Evolutionary conservation across 768 basidiomycete species (phyloP).

Genomic region (Boletus rubropictus): DNA sequence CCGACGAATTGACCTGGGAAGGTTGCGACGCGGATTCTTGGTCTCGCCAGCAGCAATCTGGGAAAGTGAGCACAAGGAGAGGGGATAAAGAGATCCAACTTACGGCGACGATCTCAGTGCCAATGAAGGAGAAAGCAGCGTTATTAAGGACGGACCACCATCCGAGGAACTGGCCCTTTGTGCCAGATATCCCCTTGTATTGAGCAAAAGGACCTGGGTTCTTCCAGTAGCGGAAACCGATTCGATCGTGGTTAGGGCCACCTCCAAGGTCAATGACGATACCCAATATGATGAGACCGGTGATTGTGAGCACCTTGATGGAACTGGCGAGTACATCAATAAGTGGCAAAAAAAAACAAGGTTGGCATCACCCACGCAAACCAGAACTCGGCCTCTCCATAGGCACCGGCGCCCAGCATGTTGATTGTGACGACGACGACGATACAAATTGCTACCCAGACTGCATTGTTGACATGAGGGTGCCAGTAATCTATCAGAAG

Average conservation of each 20-base stretch:
- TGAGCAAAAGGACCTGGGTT: constrained; percentile 87
- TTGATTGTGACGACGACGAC: constrained; percentile 74
- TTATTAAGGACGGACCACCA: constrained; percentile 71
- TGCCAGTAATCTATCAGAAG: constrained; percentile 77
- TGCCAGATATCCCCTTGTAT: constrained; percentile 54
- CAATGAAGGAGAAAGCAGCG: constrained; percentile 90
- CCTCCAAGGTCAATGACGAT: constrained; percentile 83
- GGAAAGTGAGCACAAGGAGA: constrained; percentile 2
- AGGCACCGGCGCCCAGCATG: constrained; percentile 67
- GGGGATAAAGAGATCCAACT: constrained; percentile 19
- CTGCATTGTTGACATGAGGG: constrained; percentile 51
- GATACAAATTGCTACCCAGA: constrained; percentile 76
- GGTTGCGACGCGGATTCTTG: constrained; percentile 73
- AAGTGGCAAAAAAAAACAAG: neutral
- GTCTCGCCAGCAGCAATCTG: constrained; percentile 88
- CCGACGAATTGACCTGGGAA: constrained; percentile 52
- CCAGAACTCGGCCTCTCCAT: constrained; percentile 81
- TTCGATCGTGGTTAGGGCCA: constrained; percentile 73
- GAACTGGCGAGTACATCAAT: constrained; percentile 35
- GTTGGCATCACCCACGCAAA: constrained; percentile 51
- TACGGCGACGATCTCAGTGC: constrained; percentile 91
- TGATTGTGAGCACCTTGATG: constrained; percentile 86
- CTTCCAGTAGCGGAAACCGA: constrained; percentile 66
- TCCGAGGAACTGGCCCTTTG: constrained; percentile 71
- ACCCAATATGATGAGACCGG: constrained; percentile 63